Conservation (phyloP, 2,329 filamentous ascomycete species). For the Aureobasidium sp. region DNA sequence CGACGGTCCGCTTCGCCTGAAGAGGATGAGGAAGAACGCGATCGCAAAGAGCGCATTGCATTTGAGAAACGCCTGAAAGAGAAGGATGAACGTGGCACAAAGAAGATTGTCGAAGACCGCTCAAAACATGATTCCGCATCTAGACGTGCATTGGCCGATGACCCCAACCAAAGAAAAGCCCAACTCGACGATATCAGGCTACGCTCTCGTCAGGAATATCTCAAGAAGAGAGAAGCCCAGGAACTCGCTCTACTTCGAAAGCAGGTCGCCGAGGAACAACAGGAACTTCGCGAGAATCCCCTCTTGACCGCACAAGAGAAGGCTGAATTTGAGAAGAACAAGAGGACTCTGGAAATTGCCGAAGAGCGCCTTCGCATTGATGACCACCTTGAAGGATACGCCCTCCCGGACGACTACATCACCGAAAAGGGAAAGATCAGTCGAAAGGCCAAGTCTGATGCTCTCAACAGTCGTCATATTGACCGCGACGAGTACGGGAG, state of each 20-base stretch:
- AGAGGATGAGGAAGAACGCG: conserved; percentile 44
- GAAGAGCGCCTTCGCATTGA: conserved; percentile 80
- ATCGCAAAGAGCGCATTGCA: conserved; percentile 69
- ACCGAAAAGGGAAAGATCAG: conserved; percentile 89
- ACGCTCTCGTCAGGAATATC: conserved; percentile 82
- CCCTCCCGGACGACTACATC: conserved; percentile 90
- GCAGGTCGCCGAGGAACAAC: conserved; percentile 82
- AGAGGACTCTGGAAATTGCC: conserved; percentile 53
- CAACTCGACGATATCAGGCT: conserved; percentile 76
- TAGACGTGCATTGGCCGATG: conserved; percentile 57
- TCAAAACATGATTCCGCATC: conserved; percentile 50
- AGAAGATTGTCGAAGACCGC: conserved; percentile 55
- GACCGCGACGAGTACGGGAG: conserved; percentile 81
- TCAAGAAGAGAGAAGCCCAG: conserved; percentile 86
- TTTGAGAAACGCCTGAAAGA: conserved; percentile 69
- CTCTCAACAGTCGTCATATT: conserved; percentile 82
- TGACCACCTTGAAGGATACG: conserved; percentile 85
- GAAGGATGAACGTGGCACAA: conserved; percentile 63
- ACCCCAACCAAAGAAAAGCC: conserved; percentile 58
- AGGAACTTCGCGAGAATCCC: conserved; percentile 66
- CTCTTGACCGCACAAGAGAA: conserved; percentile 71
- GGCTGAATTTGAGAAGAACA: conserved; percentile 81
- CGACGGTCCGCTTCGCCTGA: conserved; percentile 23
- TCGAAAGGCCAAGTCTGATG: conserved; percentile 77
- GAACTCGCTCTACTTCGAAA: conserved; percentile 77